These are phyloP conservation scores for Beauveria sp. DNA, from an alignment of 2,329 filamentous ascomycete genomes.

Conservation along the genomic window DNA sequence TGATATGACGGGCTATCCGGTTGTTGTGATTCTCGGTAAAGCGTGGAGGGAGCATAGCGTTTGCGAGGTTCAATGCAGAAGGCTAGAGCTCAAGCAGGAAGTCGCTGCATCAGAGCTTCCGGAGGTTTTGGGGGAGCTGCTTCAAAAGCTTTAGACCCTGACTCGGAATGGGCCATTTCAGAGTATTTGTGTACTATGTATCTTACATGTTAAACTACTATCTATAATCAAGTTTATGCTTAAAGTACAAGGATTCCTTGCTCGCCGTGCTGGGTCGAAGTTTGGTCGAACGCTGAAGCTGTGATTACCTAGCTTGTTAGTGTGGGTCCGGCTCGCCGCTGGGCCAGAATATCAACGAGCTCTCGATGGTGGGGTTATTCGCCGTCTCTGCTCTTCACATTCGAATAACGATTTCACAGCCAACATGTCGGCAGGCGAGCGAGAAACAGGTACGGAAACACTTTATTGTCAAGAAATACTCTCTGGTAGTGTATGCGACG, in stretches of 20 bases:
- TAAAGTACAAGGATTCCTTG: background rate
- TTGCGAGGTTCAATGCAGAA: constrained; percentile 76
- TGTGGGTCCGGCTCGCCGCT: background rate
- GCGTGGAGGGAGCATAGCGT: constrained; percentile 50
- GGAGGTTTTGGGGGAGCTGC: constrained; percentile 26
- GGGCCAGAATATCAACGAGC: background rate
- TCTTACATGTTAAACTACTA: background rate
- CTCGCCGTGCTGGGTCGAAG: background rate
- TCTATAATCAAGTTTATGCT: background rate
- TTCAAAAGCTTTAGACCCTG: constrained; percentile 40
- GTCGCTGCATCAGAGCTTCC: constrained; percentile 45
- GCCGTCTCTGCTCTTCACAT: background rate
- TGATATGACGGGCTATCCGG: constrained; percentile 79
- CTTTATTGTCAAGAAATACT: background rate
- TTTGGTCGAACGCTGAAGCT: too few relatives aligned
- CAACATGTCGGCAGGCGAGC: constrained; percentile 9
- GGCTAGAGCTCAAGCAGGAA: constrained; percentile 53
- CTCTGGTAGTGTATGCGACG: background rate
- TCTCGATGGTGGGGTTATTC: constrained; percentile 8
- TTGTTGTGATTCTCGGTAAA: constrained; percentile 72
- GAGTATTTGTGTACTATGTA: background rate
- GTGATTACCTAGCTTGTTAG: background rate
- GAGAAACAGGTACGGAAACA: constrained; percentile 7
- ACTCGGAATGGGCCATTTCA: background rate
- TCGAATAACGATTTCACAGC: background rate